Evolutionary conservation across 257 asterid genomes (phyloP).

Genomic region (Schizonepeta tenuifolia): DNA sequence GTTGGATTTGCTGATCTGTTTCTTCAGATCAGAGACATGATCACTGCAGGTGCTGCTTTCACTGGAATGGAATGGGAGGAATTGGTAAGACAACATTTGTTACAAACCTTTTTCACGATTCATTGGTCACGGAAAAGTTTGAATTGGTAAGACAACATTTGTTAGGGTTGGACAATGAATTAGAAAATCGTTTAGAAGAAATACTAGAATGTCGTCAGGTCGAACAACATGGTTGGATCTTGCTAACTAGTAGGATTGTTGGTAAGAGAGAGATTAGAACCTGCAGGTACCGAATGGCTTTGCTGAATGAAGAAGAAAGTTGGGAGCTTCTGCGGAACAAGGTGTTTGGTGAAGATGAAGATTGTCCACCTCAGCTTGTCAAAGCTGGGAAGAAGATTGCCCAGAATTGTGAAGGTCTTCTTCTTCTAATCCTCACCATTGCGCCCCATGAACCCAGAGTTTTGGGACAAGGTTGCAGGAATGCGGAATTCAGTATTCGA

Average conservation of each 20-base stretch:
- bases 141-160: not conserved
- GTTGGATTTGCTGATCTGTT: not conserved
- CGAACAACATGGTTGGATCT: no score
- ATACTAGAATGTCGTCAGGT: no score
- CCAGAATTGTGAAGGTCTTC: conserved; percentile 33
- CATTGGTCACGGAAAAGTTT: not conserved
- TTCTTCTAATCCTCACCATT: conserved; percentile 29
- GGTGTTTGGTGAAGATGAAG: not conserved
- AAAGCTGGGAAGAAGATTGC: conserved; percentile 19
- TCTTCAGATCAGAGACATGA: not conserved
- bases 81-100: not conserved
- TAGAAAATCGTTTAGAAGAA: accelerated
- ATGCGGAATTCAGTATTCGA: not conserved
- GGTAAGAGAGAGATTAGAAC: no score
- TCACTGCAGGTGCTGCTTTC: not conserved
- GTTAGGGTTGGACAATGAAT: conserved; percentile 19
- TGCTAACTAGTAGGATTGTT: not conserved
- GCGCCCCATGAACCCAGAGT: not conserved
- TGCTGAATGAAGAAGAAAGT: not conserved
- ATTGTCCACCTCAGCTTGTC: not conserved
- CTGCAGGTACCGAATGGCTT: not conserved
- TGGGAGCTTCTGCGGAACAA: not conserved
- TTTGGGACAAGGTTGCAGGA: conserved; percentile 22
- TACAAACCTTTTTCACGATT: not conserved
- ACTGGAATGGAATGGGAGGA: not conserved